These are phyloP conservation scores for Durusdinium trenchii DNA, from an alignment of 73 alveolate genomes.

Conservation along the genomic window DNA sequence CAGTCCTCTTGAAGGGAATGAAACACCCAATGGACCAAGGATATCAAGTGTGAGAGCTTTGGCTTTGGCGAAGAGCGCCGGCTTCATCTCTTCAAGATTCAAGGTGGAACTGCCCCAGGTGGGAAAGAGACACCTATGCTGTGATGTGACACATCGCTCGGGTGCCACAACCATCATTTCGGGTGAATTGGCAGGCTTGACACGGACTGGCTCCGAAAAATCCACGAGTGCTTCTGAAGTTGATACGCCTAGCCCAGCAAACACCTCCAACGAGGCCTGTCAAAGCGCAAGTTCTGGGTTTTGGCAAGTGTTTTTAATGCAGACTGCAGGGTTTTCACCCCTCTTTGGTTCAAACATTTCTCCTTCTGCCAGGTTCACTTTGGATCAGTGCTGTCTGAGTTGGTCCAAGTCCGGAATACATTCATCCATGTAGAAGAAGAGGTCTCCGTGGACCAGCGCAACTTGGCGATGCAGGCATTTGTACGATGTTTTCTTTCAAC, in stretches of 20 bases:
- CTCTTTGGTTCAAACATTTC: too few species aligned
- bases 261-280: constrained; percentile 25
- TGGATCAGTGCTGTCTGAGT: constrained; percentile 41
- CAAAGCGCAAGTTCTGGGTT: background rate
- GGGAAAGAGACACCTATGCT: background rate
- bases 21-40: background rate
- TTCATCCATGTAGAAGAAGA: constrained; percentile 53
- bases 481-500: background rate
- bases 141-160: background rate
- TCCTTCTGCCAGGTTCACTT: background rate
- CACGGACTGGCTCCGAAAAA: constrained; percentile 52
- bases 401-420: constrained; percentile 34
- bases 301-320: too few species aligned
- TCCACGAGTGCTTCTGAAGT: constrained; percentile 59
- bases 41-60: constrained; percentile 62
- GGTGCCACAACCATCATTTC: background rate
- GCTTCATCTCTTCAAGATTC: constrained; percentile 63
- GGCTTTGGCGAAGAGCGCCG: constrained; percentile 88
- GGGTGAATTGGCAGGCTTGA: constrained; percentile 21
- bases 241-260: constrained; percentile 24
- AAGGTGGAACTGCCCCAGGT: constrained; percentile 52
- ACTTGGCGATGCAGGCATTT: too few species aligned
- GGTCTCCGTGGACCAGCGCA: constrained; percentile 33
- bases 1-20: too few species aligned
- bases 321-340: background rate